A percentile compares a stretch with the other conserved stretches of the same genome.
Conservation (phyloP, 805 yeast species). For the Metschnikowia dekortorum region DNA sequence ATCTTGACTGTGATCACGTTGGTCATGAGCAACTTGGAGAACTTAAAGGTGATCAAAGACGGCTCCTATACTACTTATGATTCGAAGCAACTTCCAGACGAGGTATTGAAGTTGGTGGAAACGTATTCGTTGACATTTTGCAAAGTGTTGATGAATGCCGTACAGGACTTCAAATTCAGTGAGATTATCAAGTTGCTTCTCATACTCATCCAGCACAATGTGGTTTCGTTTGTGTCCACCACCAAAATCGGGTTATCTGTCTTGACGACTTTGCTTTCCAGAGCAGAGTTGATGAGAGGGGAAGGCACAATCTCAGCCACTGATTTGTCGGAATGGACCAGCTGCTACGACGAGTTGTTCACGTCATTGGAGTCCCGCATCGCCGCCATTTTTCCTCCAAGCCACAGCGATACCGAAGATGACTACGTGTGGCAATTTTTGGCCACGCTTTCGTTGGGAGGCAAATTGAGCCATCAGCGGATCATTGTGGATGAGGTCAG, state of each 20-base stretch:
- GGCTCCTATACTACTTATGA: slow-evolving; percentile 72
- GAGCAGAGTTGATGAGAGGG: slow-evolving; percentile 89
- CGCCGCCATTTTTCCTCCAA: slow-evolving; percentile 76
- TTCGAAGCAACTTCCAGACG: slow-evolving; percentile 48
- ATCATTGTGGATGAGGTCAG: slow-evolving; percentile 91
- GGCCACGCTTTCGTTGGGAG: slow-evolving; percentile 90
- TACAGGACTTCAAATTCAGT: slow-evolving; percentile 74
- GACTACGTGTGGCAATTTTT: slow-evolving; percentile 94
- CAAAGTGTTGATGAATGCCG: slow-evolving; percentile 77
- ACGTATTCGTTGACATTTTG: slow-evolving; percentile 75
- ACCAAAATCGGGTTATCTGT: slow-evolving; percentile 81
- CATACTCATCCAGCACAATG: slow-evolving; percentile 64
- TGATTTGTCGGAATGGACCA: slow-evolving; percentile 67
- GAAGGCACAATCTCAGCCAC: slow-evolving; percentile 58
- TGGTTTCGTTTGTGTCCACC: slow-evolving; percentile 61
- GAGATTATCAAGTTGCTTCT: slow-evolving; percentile 76
- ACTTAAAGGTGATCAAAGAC: slow-evolving; percentile 68
- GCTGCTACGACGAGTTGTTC: slow-evolving; percentile 77
- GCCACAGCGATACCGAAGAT: slow-evolving; percentile 45
- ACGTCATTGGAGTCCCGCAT: slow-evolving; percentile 74
- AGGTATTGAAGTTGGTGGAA: slow-evolving; percentile 58
- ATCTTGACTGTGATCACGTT: slow-evolving; percentile 72
- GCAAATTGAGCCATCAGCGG: slow-evolving; percentile 86
- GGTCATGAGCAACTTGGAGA: slow-evolving; percentile 74
- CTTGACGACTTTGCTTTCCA: slow-evolving; percentile 82